Evolutionary conservation across 768 basidiomycete species (phyloP).

Genomic region (Suillus alpinus): DNA sequence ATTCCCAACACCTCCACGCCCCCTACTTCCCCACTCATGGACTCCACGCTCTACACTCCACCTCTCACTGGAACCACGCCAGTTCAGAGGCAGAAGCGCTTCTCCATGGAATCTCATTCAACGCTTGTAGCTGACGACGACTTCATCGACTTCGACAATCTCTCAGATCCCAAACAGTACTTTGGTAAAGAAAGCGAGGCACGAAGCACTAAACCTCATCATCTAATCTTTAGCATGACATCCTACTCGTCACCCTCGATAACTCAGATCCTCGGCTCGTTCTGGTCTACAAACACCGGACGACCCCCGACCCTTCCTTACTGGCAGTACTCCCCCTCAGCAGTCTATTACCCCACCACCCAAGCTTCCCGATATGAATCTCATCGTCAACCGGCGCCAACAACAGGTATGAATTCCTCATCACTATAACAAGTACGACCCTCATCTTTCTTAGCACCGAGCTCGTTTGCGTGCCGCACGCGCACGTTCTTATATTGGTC

Average conservation of each 20-base stretch:
- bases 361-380: neutral
- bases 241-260: neutral
- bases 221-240: neutral
- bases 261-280: neutral
- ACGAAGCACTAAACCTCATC: neutral
- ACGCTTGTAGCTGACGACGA: no score
- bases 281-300: neutral
- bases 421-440: neutral
- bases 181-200: neutral
- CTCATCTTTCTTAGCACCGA: neutral
- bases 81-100: no score
- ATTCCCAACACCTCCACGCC: no score
- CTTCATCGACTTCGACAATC: neutral
- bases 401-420: neutral
- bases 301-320: no score
- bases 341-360: neutral
- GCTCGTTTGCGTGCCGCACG: neutral
- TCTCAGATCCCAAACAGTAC: neutral
- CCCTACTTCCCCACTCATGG: no score
- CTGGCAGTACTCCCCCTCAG: neutral
- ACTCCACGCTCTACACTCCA: no score
- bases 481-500: neutral
- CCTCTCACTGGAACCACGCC: no score
- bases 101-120: no score
- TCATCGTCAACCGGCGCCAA: neutral